Conservation (phyloP, 768 basidiomycete species). For the Wakefieldia striispora region DNA sequence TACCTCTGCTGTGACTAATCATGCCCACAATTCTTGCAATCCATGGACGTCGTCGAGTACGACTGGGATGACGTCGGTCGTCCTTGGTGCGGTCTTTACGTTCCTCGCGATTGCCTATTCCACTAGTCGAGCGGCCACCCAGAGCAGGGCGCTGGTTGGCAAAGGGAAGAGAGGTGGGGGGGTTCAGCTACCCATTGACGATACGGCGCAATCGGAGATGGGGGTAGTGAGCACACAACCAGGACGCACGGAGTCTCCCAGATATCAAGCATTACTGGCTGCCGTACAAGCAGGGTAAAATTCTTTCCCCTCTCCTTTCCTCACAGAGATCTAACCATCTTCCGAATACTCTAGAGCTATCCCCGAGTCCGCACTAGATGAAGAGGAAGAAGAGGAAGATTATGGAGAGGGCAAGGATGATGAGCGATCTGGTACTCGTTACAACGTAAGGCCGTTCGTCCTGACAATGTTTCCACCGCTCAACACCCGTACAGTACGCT, state of each 20-base stretch:
- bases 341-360: slow-evolving; percentile 59
- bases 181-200: slow-evolving; percentile 61
- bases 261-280: slow-evolving; percentile 91
- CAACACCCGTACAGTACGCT: slow-evolving; percentile 61
- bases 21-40: slow-evolving; percentile 84
- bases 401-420: slow-evolving; percentile 82
- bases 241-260: slow-evolving; percentile 75
- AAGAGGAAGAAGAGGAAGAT: slow-evolving; percentile 74
- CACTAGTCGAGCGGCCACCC: slow-evolving; percentile 93
- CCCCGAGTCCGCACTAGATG: slow-evolving; percentile 87
- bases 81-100: slow-evolving; percentile 92
- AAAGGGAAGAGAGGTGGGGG: slow-evolving; percentile 59
- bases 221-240: slow-evolving; percentile 83
- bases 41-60: slow-evolving; percentile 70
- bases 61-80: slow-evolving; percentile 81
- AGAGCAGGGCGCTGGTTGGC: slow-evolving; percentile 87
- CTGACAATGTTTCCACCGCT: background rate
- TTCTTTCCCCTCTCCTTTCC: slow-evolving; percentile 16
- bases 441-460: slow-evolving; percentile 63
- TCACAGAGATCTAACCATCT: background rate
- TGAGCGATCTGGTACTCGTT: slow-evolving; percentile 89
- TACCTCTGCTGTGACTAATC: slow-evolving; percentile 91
- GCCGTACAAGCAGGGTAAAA: slow-evolving; percentile 91
- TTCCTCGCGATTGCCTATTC: slow-evolving; percentile 99
- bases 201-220: slow-evolving; percentile 61